Evolutionary conservation across 2,329 filamentous ascomycete genomes (phyloP).

Genomic region (Hymenoscyphus albidus): DNA sequence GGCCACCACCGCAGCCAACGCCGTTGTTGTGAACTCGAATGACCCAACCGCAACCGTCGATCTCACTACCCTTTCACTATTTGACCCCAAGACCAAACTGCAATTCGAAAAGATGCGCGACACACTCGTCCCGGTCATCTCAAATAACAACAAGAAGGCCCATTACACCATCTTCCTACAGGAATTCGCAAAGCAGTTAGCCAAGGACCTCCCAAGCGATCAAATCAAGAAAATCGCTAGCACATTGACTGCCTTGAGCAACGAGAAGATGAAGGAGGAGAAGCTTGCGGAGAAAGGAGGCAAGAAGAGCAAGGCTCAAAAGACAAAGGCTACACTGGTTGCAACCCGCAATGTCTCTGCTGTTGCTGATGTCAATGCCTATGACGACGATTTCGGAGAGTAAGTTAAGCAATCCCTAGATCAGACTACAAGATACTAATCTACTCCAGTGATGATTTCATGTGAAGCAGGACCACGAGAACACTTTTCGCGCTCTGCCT

Average conservation of each 20-base stretch:
- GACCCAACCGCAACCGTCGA: slow-evolving; percentile 80
- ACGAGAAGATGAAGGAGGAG: slow-evolving; percentile 99
- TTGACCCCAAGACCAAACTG: slow-evolving; percentile 82
- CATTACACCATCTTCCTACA: slow-evolving; percentile 88
- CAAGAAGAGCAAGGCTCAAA: slow-evolving; percentile 96
- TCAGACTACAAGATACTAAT: slow-evolving; percentile 21
- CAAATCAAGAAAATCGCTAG: slow-evolving; percentile 97
- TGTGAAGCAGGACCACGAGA: slow-evolving; percentile 48
- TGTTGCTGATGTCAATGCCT: slow-evolving; percentile 67
- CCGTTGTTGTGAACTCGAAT: slow-evolving; percentile 64
- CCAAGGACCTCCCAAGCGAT: slow-evolving; percentile 81
- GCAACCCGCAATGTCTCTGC: slow-evolving; percentile 54
- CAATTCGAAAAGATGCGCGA: slow-evolving; percentile 80
- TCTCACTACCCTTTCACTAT: slow-evolving; percentile 73
- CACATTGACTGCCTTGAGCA: slow-evolving; percentile 80
- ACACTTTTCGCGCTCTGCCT: slow-evolving; percentile 15
- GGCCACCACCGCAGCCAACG: slow-evolving; percentile 58
- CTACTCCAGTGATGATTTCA: slow-evolving; percentile 61
- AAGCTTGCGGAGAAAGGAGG: slow-evolving; percentile 88
- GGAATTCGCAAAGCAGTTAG: slow-evolving; percentile 83
- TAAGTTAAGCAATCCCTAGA: slow-evolving; percentile 47
- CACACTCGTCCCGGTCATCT: slow-evolving; percentile 74
- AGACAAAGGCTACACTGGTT: slow-evolving; percentile 85
- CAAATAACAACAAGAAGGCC: slow-evolving; percentile 74
- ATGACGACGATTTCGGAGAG: slow-evolving; percentile 85